Evolutionary conservation across 768 basidiomycete genomes (phyloP), one percentile per base, ranked within the genome.

Genomic region (Pulveroboletus ravenelii): DNA sequence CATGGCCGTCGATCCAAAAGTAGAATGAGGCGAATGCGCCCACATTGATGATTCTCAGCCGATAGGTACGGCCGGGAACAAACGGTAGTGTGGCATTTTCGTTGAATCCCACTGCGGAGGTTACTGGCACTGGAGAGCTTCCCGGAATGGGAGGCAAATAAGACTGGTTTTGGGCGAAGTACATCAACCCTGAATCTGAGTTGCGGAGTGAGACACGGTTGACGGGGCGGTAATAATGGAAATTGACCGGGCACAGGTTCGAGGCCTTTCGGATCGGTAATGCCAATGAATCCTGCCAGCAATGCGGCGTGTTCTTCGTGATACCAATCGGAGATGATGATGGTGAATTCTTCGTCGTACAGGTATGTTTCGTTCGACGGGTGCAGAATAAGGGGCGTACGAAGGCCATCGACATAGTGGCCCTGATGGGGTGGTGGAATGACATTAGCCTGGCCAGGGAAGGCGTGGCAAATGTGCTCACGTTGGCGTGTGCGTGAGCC

Each of bases 291-390:
- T 31, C 78, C 66, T 23, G 81, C 65, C 45, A 89, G 44, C 31
- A 95, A 78, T 9, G 67, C 73, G 1, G 69, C 41, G 52, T 92
- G 88, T 64, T 90, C 75, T 6, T 83, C 65, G 63, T 96, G 92
- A 63, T 97, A 97, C 94, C 95, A 98, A 66, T 97, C 94, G 6
- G 83, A 79, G 1, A 97, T 72, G 51, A 93, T 63, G 56, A 98
- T 73, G 17, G 89, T 94, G 70, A 81, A 93, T 58, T 97, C 95
- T 25, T 86, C 89, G 66, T 97, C 93, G 67, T 96, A 97, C 10
- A 55, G 68, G 65, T 91, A 79, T 17, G 72, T 75, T 68, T 87
- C 86, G 47, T 72, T 73, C 1, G 74, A 68, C 5, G 85, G 83
- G 60, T 88, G 87, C 44, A 97, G 78, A 43, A 94, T 62, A 40